Evolutionary conservation across 1,284 basidiomycete species (phyloP).

Genomic region (Ceratorhiza oryzae-sativae): DNA sequence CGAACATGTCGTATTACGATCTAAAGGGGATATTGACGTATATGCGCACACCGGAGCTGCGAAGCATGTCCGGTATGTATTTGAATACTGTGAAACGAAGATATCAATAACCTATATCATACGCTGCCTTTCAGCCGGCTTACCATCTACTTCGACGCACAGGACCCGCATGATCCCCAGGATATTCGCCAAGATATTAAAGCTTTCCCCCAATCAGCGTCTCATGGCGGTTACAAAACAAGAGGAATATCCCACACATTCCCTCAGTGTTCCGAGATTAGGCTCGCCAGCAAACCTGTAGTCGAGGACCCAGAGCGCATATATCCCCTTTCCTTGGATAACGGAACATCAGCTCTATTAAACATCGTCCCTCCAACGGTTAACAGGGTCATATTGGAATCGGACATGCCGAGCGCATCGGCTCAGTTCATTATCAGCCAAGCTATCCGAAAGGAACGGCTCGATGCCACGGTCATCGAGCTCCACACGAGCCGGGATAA

Average conservation of each 20-base stretch:
- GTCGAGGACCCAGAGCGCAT: background rate
- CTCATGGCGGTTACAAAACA: background rate
- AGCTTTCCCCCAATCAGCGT: background rate
- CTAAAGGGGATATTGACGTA: slow-evolving; percentile 17
- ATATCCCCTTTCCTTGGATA: background rate
- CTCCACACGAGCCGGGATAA: background rate
- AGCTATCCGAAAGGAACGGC: background rate
- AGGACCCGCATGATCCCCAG: background rate
- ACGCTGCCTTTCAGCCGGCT: background rate
- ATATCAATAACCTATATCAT: background rate
- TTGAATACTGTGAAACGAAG: background rate
- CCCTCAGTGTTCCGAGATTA: background rate
- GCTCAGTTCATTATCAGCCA: background rate
- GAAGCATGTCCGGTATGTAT: slow-evolving; percentile 17
- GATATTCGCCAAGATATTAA: background rate
- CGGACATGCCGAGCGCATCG: background rate
- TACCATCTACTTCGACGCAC: slow-evolving; percentile 13
- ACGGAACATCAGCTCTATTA: background rate
- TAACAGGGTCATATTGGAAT: background rate
- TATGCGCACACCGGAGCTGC: slow-evolving; percentile 5
- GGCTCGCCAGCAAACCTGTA: background rate
- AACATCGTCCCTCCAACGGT: background rate
- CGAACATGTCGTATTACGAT: slow-evolving; percentile 2
- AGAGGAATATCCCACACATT: slow-evolving; percentile 1
- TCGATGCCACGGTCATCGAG: background rate